A percentile compares a stretch with the other conserved stretches of the same genome.
Evolutionary conservation across 2,329 filamentous ascomycete species (phyloP).

Genomic region (Lachnellula arida): DNA sequence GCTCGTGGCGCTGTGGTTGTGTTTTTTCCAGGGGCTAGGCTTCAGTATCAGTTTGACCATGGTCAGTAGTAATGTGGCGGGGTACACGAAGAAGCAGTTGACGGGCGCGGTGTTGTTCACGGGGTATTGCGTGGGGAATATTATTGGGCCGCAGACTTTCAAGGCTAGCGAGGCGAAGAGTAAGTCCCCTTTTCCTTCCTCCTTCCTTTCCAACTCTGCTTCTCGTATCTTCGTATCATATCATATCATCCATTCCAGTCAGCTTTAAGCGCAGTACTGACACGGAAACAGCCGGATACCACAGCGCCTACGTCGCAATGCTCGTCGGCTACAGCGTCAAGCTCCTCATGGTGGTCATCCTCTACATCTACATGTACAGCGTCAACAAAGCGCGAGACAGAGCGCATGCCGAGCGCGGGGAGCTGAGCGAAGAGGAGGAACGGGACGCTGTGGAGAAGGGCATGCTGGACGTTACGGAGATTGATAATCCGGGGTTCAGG

Average conservation of each 20-base stretch:
- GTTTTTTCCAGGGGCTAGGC: constrained; percentile 49
- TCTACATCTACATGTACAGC: constrained; percentile 52
- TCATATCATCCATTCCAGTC: not conserved
- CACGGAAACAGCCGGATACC: constrained; percentile 29
- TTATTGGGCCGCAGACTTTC: constrained; percentile 40
- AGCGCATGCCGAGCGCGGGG: constrained; percentile 31
- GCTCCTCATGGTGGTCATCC: constrained; percentile 42
- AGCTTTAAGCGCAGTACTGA: constrained; percentile 12
- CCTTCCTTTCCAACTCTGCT: not conserved
- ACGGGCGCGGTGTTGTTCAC: constrained; percentile 47
- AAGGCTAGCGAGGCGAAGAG: constrained; percentile 22
- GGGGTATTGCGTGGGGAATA: constrained; percentile 51
- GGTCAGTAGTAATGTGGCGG: constrained; percentile 48
- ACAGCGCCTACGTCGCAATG: constrained; percentile 38
- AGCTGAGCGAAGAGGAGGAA: constrained; percentile 39
- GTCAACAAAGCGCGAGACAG: constrained; percentile 51
- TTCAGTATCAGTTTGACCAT: constrained; percentile 51
- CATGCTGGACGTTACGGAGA: constrained; percentile 51
- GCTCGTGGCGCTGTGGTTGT: constrained; percentile 53
- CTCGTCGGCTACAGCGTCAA: constrained; percentile 52
- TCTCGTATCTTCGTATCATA: no score
- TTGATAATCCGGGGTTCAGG: constrained; percentile 51
- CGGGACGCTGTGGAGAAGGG: constrained; percentile 48
- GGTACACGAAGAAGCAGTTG: constrained; percentile 52
- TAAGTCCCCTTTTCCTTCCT: constrained; percentile 11